Conservation (phyloP, 306 rosid genomes). For the Hippophae tibetana region DNA sequence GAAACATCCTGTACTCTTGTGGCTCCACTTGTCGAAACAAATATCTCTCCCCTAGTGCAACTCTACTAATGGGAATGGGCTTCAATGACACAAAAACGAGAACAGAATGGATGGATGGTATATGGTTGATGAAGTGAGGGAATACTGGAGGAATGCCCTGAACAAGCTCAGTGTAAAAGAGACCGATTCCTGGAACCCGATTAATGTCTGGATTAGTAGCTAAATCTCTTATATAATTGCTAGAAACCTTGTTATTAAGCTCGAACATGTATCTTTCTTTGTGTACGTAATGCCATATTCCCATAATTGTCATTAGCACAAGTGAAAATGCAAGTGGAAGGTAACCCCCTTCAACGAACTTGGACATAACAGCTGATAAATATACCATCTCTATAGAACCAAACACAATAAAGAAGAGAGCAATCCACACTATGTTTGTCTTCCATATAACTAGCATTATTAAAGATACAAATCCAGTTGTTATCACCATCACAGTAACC, state of each 20-base stretch:
- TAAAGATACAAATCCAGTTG: constrained; percentile 44
- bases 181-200: constrained; percentile 60
- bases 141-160: constrained; percentile 84
- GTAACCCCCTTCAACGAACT: constrained; percentile 63
- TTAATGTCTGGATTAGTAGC: constrained; percentile 26
- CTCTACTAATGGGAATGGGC: constrained; percentile 51
- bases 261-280: constrained; percentile 56
- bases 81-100: constrained; percentile 65
- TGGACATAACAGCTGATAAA: constrained; percentile 43
- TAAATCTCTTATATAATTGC: constrained; percentile 36
- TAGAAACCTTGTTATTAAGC: constrained; percentile 53
- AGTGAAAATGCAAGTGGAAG: constrained; percentile 46
- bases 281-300: constrained; percentile 72
- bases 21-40: constrained; percentile 61
- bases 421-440: constrained; percentile 47
- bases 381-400: constrained; percentile 36
- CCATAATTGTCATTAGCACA: constrained; percentile 43
- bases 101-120: constrained; percentile 65
- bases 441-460: constrained; percentile 76
- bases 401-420: constrained; percentile 35
- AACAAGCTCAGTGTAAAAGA: constrained; percentile 66
- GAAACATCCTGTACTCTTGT: constrained; percentile 44
- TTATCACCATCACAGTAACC: constrained; percentile 55
- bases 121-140: constrained; percentile 43
- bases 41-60: constrained; percentile 50